These are phyloP conservation scores for Lophium mytilinum DNA, from an alignment of 495 filamentous ascomycete species.

Conservation along the genomic window DNA sequence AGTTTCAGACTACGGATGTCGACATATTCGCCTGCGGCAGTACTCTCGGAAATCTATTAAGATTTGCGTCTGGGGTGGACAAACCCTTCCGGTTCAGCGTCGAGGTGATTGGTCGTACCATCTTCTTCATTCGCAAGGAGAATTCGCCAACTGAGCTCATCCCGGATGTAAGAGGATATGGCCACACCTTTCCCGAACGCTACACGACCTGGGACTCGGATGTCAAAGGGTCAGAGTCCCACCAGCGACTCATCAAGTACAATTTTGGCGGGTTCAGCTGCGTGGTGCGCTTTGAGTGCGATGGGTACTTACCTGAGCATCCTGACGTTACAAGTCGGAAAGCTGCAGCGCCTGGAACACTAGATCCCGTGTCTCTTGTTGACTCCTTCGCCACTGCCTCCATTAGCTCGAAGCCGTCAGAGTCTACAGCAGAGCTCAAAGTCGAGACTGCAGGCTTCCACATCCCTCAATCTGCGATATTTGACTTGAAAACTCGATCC, in stretches of 20 bases:
- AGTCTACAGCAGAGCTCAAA: constrained; percentile 1
- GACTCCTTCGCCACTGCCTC: neutral
- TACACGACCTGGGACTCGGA: constrained; percentile 52
- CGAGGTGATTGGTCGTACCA: constrained; percentile 50
- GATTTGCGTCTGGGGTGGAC: constrained; percentile 43
- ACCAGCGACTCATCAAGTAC: constrained; percentile 56
- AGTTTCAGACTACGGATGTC: constrained; percentile 36
- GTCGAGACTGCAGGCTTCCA: constrained; percentile 7
- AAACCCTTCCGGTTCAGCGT: constrained; percentile 51
- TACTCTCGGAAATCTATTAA: constrained; percentile 49
- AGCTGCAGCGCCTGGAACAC: neutral
- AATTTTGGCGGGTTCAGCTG: constrained; percentile 46
- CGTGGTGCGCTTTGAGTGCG: constrained; percentile 52
- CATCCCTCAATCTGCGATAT: constrained; percentile 45
- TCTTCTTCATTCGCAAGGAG: constrained; percentile 55
- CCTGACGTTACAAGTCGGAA: neutral
- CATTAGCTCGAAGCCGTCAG: neutral
- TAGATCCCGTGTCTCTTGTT: neutral
- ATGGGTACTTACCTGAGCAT: constrained; percentile 45
- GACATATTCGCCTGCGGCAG: constrained; percentile 57
- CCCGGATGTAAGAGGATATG: constrained; percentile 47
- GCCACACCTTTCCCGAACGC: constrained; percentile 55
- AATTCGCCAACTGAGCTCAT: constrained; percentile 48
- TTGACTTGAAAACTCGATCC: constrained; percentile 61
- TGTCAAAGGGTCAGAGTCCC: constrained; percentile 46